Conservation (phyloP, 345 rosid genomes). For the Eucalyptus paniculata region DNA sequence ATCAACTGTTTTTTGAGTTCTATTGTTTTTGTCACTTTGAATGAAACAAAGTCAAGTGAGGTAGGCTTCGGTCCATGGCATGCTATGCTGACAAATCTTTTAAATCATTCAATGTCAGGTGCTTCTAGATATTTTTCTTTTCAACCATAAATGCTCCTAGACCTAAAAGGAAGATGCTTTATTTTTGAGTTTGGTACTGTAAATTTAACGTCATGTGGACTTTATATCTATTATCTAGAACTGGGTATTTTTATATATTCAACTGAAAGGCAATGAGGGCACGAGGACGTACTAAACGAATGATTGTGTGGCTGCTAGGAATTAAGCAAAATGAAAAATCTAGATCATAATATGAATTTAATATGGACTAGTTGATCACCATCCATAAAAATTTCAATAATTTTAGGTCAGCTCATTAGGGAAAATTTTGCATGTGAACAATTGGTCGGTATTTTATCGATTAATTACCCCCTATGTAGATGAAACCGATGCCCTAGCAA, state of each 20-base stretch:
- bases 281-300: neutral
- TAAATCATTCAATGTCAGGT: neutral
- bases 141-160: neutral
- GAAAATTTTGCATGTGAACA: neutral
- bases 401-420: neutral
- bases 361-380: neutral
- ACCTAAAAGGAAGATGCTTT: neutral
- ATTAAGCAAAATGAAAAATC: neutral
- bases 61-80: neutral
- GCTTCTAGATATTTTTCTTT: neutral
- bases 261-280: neutral
- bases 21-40: neutral
- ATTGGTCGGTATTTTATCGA: neutral
- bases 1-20: too few relatives aligned
- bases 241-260: neutral
- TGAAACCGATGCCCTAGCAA: neutral
- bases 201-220: neutral
- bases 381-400: neutral
- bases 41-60: neutral
- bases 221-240: neutral
- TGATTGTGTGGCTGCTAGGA: neutral
- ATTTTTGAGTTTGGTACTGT: neutral
- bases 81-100: neutral
- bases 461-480: neutral
- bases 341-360: neutral